Conservation (phyloP, 148 eudicot species). For the Rhododendron simsii region DNA sequence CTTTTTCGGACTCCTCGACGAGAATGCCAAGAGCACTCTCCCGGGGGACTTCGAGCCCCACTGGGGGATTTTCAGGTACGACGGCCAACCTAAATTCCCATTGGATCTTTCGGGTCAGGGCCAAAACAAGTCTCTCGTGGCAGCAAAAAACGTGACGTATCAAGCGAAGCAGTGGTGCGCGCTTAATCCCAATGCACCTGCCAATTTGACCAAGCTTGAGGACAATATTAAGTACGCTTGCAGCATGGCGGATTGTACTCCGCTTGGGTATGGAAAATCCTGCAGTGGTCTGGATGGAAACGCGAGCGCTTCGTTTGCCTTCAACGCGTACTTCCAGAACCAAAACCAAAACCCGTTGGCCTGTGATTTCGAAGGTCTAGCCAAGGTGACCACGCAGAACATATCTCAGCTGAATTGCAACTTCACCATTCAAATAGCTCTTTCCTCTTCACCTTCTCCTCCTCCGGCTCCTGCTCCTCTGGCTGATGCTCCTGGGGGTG, state of each 20-base stretch:
- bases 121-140: conserved; percentile 41
- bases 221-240: conserved; percentile 65
- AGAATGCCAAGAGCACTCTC: conserved; percentile 68
- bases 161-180: conserved; percentile 60
- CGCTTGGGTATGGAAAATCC: conserved; percentile 74
- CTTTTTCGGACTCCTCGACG: conserved; percentile 74
- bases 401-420: conserved; percentile 68
- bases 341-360: conserved; percentile 44
- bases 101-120: conserved; percentile 54
- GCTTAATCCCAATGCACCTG: conserved; percentile 39
- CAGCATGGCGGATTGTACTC: conserved; percentile 61
- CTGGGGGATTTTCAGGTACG: conserved; percentile 85
- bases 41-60: conserved; percentile 91
- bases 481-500: not conserved
- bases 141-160: conserved; percentile 61
- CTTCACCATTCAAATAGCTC: conserved; percentile 63
- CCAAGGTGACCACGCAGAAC: conserved; percentile 45
- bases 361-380: conserved; percentile 72
- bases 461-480: not conserved
- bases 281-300: conserved; percentile 60
- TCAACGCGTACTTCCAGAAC: conserved; percentile 70
- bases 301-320: conserved; percentile 70
- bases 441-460: conserved; percentile 16
- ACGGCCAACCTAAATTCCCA: conserved; percentile 78
- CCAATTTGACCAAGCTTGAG: conserved; percentile 47